A percentile compares a stretch with the other conserved stretches of the same genome.
These are phyloP conservation scores for Termitomyces titanicus DNA, from an alignment of 768 basidiomycete species.

Conservation along the genomic window DNA sequence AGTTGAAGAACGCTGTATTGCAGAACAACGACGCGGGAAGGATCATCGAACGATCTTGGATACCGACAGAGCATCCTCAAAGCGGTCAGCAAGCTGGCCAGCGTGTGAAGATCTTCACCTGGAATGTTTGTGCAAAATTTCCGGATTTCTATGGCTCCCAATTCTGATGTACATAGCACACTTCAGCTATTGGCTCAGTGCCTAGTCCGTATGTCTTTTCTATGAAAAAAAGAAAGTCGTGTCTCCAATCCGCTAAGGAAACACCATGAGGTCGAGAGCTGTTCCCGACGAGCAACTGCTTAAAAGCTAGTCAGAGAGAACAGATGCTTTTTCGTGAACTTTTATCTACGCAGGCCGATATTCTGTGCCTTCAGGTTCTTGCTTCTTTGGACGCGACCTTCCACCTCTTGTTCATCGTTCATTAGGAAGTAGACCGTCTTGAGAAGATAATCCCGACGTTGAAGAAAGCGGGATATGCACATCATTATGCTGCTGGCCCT, in stretches of 20 bases:
- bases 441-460: slow-evolving; percentile 69
- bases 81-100: slow-evolving; percentile 20
- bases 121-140: slow-evolving; percentile 69
- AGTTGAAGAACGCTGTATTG: slow-evolving; percentile 7
- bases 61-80: slow-evolving; percentile 23
- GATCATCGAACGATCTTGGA: slow-evolving; percentile 39
- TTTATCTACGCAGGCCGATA: slow-evolving; percentile 66
- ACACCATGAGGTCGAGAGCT: slow-evolving; percentile 62
- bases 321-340: slow-evolving; percentile 78
- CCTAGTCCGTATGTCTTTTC: slow-evolving; percentile 62
- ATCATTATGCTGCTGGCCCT: slow-evolving; percentile 66
- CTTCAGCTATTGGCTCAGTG: slow-evolving; percentile 71
- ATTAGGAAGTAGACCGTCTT: slow-evolving; percentile 83
- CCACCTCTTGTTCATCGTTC: background rate
- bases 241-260: background rate
- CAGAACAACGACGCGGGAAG: slow-evolving; percentile 17
- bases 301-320: slow-evolving; percentile 70
- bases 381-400: background rate
- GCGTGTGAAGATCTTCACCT: slow-evolving; percentile 63
- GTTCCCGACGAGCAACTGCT: slow-evolving; percentile 82
- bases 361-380: slow-evolving; percentile 81
- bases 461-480: slow-evolving; percentile 57
- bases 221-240: background rate
- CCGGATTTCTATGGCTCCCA: background rate
- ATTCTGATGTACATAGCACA: slow-evolving; percentile 10